Percentiles rank a stretch among this genome's conserved stretches.
These are phyloP conservation scores for Pyrenophora teres DNA, from an alignment of 2,329 filamentous ascomycete genomes.

Conservation along the genomic window DNA sequence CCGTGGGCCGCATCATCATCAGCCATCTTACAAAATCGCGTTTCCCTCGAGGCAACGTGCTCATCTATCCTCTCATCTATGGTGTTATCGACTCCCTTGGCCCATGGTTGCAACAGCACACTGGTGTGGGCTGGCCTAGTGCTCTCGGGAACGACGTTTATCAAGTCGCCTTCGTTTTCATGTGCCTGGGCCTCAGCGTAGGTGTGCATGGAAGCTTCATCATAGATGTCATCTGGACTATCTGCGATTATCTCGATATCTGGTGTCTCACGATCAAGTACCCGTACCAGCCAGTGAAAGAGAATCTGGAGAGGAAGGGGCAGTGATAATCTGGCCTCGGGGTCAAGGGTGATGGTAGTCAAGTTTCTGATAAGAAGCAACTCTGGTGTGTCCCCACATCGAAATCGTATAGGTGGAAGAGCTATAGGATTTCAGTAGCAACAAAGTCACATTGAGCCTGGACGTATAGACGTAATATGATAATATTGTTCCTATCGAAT, in stretches of 20 bases:
- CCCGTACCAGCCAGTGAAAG: conserved; percentile 56
- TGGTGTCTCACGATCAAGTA: conserved; percentile 99
- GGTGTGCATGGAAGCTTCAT: conserved; percentile 98
- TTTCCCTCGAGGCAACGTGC: conserved; percentile 90
- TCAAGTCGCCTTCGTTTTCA: conserved; percentile 89
- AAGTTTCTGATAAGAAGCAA: no score
- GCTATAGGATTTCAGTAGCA: no score
- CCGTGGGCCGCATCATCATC: conserved; percentile 93
- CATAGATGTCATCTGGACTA: conserved; percentile 94
- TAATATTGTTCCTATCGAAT: no score
- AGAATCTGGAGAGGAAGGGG: conserved; percentile 34
- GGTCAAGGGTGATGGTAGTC: no score
- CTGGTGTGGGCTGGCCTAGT: conserved; percentile 54
- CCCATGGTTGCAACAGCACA: conserved; percentile 61
- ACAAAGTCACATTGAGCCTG: no score
- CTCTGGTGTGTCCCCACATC: no score
- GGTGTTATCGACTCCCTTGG: conserved; percentile 82
- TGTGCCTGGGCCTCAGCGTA: conserved; percentile 79
- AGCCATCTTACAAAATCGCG: conserved; percentile 85
- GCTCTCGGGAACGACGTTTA: conserved; percentile 67
- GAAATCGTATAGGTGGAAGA: no score
- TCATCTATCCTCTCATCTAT: conserved; percentile 75
- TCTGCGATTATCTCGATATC: conserved; percentile 97
- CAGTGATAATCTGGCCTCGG: conserved; percentile 12
- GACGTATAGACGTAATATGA: no score